Evolutionary conservation across 495 filamentous ascomycete species (phyloP).

Genomic region (Lophiotrema nucula): DNA sequence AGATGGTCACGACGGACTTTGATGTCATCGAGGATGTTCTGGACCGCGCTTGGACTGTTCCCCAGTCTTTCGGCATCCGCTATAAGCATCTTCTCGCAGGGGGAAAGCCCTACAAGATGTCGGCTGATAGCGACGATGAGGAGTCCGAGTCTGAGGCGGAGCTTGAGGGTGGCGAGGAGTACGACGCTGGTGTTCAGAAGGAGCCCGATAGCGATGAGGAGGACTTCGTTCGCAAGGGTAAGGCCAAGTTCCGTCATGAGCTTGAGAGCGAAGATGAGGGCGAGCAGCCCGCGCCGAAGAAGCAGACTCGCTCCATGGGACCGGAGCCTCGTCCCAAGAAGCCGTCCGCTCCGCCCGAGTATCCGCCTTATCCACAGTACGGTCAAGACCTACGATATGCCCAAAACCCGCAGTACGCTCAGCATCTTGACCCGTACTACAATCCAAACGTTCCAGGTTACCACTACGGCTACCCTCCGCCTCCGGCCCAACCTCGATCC

Average conservation of each 20-base stretch:
- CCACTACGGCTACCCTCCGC: too few species aligned
- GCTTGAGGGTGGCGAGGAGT: background rate
- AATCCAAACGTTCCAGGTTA: too few species aligned
- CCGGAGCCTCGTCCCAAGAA: constrained; percentile 22
- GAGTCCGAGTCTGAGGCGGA: background rate
- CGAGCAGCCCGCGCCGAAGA: background rate
- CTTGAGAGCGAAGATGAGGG: background rate
- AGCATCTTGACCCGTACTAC: background rate
- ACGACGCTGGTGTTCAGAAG: background rate
- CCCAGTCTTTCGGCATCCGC: constrained; percentile 14
- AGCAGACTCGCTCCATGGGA: background rate
- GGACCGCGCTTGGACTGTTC: constrained; percentile 3
- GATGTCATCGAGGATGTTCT: constrained; percentile 27
- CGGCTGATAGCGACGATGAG: constrained; percentile 2
- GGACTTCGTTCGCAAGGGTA: background rate
- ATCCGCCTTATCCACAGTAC: too few species aligned
- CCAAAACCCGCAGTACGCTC: background rate
- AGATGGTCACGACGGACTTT: constrained; percentile 27
- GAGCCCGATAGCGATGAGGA: background rate
- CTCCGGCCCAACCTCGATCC: too few species aligned
- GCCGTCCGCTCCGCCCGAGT: constrained; percentile 31
- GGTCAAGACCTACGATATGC: constrained; percentile 28
- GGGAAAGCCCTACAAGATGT: background rate
- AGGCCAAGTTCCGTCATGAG: background rate
- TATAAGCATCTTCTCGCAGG: constrained; percentile 19